Evolutionary conservation across 495 filamentous ascomycete genomes (phyloP).

Genomic region (Aspergillus olivimuriae): DNA sequence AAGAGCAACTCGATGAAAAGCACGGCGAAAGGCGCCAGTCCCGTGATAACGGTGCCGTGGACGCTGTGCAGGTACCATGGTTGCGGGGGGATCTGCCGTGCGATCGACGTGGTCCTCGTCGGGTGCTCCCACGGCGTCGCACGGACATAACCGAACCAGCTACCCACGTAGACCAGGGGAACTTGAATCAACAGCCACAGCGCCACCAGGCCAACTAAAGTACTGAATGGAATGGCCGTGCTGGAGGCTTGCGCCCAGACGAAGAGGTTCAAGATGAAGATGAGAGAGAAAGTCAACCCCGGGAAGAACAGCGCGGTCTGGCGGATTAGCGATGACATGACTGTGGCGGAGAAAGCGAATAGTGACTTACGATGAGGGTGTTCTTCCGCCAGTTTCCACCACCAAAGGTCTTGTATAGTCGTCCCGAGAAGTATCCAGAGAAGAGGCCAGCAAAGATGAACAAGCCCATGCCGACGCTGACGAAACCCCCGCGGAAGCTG

Average conservation of each 20-base stretch:
- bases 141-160: constrained; percentile 69
- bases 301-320: constrained; percentile 77
- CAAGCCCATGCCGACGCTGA: constrained; percentile 79
- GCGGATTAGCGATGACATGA: constrained; percentile 15
- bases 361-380: constrained; percentile 54
- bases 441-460: constrained; percentile 86
- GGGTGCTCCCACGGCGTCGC: constrained; percentile 76
- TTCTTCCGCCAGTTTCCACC: constrained; percentile 76
- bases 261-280: constrained; percentile 87
- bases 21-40: constrained; percentile 84
- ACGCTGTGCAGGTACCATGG: constrained; percentile 69
- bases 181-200: constrained; percentile 90
- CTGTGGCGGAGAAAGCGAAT: background rate
- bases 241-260: constrained; percentile 91
- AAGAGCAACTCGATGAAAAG: constrained; percentile 93
- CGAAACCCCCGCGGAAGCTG: constrained; percentile 85
- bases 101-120: constrained; percentile 68
- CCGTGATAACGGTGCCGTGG: constrained; percentile 63
- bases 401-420: constrained; percentile 83
- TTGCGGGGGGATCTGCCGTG: constrained; percentile 72
- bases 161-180: constrained; percentile 80
- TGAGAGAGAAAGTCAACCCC: constrained; percentile 67
- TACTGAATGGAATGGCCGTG: constrained; percentile 85
- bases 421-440: constrained; percentile 86
- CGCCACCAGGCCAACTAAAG: constrained; percentile 66